Conservation (phyloP, 495 filamentous ascomycete genomes). For the Pseudomonodictys pantanalensis region DNA sequence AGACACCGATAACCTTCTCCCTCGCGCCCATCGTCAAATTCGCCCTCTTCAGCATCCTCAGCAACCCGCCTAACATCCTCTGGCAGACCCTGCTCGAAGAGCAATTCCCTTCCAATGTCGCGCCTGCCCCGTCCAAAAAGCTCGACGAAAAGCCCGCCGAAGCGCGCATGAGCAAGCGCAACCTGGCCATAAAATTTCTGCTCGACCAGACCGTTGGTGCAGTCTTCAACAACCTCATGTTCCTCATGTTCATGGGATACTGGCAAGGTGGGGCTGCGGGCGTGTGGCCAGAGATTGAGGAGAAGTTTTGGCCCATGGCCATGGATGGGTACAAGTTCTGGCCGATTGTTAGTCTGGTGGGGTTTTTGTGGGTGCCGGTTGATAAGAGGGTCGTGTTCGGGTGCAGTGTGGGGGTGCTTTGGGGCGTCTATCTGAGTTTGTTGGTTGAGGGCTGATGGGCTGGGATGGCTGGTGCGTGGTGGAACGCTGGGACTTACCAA, state of each 20-base stretch:
- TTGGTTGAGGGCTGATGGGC: constrained; percentile 8
- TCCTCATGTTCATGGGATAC: constrained; percentile 59
- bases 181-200: constrained; percentile 75
- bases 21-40: constrained; percentile 70
- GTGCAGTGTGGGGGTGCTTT: constrained; percentile 73
- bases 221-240: constrained; percentile 72
- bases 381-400: constrained; percentile 74
- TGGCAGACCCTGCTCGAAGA: constrained; percentile 70
- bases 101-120: constrained; percentile 49
- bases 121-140: constrained; percentile 13
- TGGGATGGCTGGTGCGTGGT: not conserved
- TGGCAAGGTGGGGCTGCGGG: not conserved
- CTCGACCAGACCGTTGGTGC: constrained; percentile 80
- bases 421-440: constrained; percentile 80
- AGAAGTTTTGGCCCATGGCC: constrained; percentile 66
- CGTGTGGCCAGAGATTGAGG: constrained; percentile 36
- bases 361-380: constrained; percentile 77
- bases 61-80: constrained; percentile 79
- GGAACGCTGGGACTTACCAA: not conserved
- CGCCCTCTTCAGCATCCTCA: constrained; percentile 68
- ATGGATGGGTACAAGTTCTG: constrained; percentile 76
- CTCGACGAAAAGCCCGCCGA: constrained; percentile 9
- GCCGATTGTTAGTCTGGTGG: constrained; percentile 74
- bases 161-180: constrained; percentile 38
- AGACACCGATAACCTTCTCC: constrained; percentile 58